Evolutionary conservation across 306 rosid genomes (phyloP), one percentile per base, ranked within the genome.

Genomic region (Morella rubra): DNA sequence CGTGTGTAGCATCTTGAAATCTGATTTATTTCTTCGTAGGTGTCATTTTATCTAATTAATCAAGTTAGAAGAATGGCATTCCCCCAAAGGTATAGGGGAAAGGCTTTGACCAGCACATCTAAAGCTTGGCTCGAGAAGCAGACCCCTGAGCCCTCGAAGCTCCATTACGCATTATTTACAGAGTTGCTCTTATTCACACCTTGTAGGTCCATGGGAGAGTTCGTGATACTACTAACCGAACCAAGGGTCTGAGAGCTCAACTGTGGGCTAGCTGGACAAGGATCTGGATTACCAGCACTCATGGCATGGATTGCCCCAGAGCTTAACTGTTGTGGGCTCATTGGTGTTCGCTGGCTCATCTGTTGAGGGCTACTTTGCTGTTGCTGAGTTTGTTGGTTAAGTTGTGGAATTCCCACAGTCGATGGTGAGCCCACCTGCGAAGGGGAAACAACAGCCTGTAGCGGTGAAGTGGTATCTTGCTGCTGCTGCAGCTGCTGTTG

Each of bases 181-280:
- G 95, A 94, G 80, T 86, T 95, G 75, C 92, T 86, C 83, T 91
- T 90, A 88, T 92, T 95, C 8, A 86, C 96, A 82, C 93, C 98
- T 81, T 92, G 99, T 87, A 95, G 84, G 70, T 92, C 99, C 99
- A 95, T 88, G 5, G 96, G 93, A 66, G 99, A 95, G 85, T 92
- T 87, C 14, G 85, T n/a, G 49, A 83, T 87, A 41, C 88, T 84
- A 75, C 92, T 46, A 55, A 91, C 94, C 13, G 98, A 91, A 46
- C 96, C 98, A 46, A 86, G 89, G 60, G 98, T 91, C 85, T 93
- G 98, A 72, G 98, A 93, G 82, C 96, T 93, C 87, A 91, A 85
- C 88, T 90, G 98, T 69, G 98, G 97, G 83, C 98, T 94, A 3
- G 97, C 91, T 0, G 97, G 99, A 86, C 97, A 95, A 73, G 86